Base-by-base conservation (phyloP, 2,329 filamentous ascomycete species). In the Alternaria postmessia region DNA sequence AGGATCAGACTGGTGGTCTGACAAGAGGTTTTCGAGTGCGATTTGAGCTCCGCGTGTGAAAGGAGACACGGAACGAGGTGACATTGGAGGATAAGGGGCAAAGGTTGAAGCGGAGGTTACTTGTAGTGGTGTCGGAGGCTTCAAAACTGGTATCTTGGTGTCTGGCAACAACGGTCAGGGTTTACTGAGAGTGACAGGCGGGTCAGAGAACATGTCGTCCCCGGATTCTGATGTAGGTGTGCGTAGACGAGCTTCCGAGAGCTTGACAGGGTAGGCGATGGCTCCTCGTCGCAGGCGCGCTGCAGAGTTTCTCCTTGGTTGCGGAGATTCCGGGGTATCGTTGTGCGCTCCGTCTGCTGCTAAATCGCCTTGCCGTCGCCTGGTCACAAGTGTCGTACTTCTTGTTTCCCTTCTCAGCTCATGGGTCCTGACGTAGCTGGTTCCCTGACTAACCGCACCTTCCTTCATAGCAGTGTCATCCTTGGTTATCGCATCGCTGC, bases 31-130 rank as follows among this genome's bases (percentile, higher is more conserved):
- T 43, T 57, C 53, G 1, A 64, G 41, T 0, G 62, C 59, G 20
- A 64, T 62, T 5, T 3, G 14, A 0, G 48, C 51, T 26, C 62
- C 59, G 28, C 22, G 44, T 39, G 51, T 41, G 44, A 64, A 64
- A n/a, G 26, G 36, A 30, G 56, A 22, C 6, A 52, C 34, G 30
- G 34, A 7, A 41, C 54, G 54, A 18, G 30, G 36, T 9, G 22
- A 7, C 0, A 57, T 32, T 12, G 22, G 8, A n/a, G 59, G 51
- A 24, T 32, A 43, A 4, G 38, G 36, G 0, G 46, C 36, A 24
- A 59, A 56, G 12, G n/a, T 22, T 14, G 28, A 24, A 12, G 51
- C 5, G 9, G 24, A 38, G 5, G 9, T 26, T 1, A 20, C 11
- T 16, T 16, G 34, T 6, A 2, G 42, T 18, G 38, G 9, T 9